Percentiles rank a stretch among this genome's conserved stretches.
These are phyloP conservation scores for Sergeia podlipaevii DNA, from an alignment of 208 protist genomes.

Conservation along the genomic window DNA sequence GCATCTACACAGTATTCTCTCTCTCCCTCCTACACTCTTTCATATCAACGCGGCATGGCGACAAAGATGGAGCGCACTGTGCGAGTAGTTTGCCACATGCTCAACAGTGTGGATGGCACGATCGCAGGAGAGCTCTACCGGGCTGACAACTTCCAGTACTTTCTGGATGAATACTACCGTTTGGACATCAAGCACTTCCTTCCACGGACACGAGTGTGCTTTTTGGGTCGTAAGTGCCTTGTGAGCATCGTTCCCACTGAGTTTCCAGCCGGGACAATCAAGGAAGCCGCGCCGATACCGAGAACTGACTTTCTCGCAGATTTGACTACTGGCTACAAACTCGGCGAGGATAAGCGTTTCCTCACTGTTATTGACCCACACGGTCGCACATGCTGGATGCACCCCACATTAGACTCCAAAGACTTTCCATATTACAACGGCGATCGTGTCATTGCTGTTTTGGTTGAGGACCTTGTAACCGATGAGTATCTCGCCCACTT, in stretches of 20 bases:
- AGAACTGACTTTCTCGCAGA: conserved; percentile 19
- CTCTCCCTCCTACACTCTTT: no score
- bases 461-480: conserved; percentile 19
- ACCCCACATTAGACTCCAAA: conserved; percentile 1
- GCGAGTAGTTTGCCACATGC: conserved; percentile 16
- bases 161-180: conserved; percentile 10
- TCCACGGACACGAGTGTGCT: conserved; percentile 9
- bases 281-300: not conserved
- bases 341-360: conserved; percentile 12
- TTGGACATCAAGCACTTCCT: conserved; percentile 8
- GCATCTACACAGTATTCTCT: no score
- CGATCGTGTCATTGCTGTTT: conserved; percentile 19
- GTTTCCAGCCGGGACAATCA: conserved; percentile 2
- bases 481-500: conserved; percentile 22
- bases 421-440: conserved; percentile 22
- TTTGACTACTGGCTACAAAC: conserved; percentile 4
- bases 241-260: not conserved
- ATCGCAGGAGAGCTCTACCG: conserved; percentile 8
- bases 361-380: conserved; percentile 17
- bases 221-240: conserved; percentile 14
- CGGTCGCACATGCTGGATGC: conserved; percentile 13
- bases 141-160: not conserved
- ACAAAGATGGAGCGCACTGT: no score
- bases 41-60: no score
- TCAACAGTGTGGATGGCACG: conserved; percentile 11